Base-by-base conservation (phyloP, 2,329 filamentous ascomycete species). In the Calonectria ilicicola region DNA sequence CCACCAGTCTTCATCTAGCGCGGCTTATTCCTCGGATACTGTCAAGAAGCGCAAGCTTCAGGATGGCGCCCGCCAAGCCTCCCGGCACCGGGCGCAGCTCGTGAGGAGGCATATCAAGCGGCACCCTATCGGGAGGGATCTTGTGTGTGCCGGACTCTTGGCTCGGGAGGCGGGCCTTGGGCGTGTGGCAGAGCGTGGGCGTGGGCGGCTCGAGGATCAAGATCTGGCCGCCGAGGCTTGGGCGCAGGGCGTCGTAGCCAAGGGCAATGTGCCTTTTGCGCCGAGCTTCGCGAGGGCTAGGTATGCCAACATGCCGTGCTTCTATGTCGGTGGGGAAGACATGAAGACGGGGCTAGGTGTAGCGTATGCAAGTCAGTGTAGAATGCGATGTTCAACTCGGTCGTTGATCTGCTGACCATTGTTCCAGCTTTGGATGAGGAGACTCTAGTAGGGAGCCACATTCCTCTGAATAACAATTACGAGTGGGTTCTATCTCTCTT, bases 31-130 rank as follows among this genome's bases (percentile, higher is more conserved):
- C 10, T 83, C 86, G n/a, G 85, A 89, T 56, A 87, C 87, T 8
- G 89, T 93, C 69, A 92, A 90, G 82, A 86, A 86, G 75, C 90
- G 90, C 65, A 87, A 87, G 72, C 74, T 85, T 3, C 84, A 89
- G 38, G 84, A 88, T 42, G 81, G 81, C 26, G 80, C 81, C 6
- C 79, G 78, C 1, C 67, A 77, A 51, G 80, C 76, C 14, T 78
- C 77, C 0, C 73, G 77, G 17, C 76, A 75, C 6, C 80, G 83
- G 47, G 76, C 77, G n/a, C 67, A 81, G 15, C 73, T 83, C 10
- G 75, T 83, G n/a, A 82, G 79, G 72, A 75, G 79, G 19, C 85
- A 86, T 21, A 82, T 89, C 58, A 83, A 76, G 71, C 85, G 86
- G 3, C 81, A 85, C 15, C 73, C 65, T 5, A 78, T 87, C 5